Evolutionary conservation across 306 rosid species (phyloP), one percentile per base, ranked within the genome.

Genomic region (Corylus americana): DNA sequence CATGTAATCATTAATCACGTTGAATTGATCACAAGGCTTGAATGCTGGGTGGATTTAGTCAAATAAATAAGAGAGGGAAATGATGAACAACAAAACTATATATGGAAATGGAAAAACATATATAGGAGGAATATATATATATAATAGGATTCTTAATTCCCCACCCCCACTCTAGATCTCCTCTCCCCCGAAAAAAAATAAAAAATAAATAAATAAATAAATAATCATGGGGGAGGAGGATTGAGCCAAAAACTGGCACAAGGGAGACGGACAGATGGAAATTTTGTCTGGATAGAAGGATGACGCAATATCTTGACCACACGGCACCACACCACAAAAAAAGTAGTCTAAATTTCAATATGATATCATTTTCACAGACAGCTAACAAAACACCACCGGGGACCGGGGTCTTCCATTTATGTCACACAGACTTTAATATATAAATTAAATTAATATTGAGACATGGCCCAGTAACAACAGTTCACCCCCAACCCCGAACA

Each of bases 281-380:
- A 57, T 27, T 68, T 78, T 77, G 83, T 74, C 48, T 68, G 80
- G 74, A 77, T 69, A 77, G 74, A 78, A 42, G 86, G 57, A 83
- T 42, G 62, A 73, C 48, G 39, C 7, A 54, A 11, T n/a, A 49
- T 44, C 70, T 16, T 66, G 73, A 11, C 37, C 37, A 14, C 17
- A 59, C 44, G 12, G n/a, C 31, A 44, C 55, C 31, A 54, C n/a
- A 17, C 64, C 54, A 50, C 57, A 37, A 55, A 31, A 5, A 50
- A 74, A 16, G 18, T 9, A 18, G 39, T 68, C 55, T 35, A 29
- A 48, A 37, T 61, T 71, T 37, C 42, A 54, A 35, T 31, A 14
- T 13, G 35, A 31, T 14, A 31, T 62, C 45, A 14, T 62, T 11
- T 31, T 8, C 44, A 27, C n/a, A 0, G 79, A 50, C 11, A 75